Evolutionary conservation across 1,139 yeast species (phyloP).

Genomic region (Spathaspora sp.): DNA sequence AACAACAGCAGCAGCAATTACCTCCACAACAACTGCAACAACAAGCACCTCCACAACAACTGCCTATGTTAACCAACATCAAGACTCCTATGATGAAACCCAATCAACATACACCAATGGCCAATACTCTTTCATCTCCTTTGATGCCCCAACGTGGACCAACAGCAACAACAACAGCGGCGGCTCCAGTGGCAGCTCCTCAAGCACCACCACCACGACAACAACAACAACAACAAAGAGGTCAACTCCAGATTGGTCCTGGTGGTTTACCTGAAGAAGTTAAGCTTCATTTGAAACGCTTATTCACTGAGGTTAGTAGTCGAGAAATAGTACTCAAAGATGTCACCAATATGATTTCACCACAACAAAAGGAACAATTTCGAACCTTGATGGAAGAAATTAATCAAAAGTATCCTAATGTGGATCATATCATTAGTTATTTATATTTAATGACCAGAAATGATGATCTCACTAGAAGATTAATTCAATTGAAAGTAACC

Average conservation of each 20-base stretch:
- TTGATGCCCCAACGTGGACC: conserved; percentile 21
- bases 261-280: conserved; percentile 38
- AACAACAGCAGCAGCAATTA: conserved; percentile 13
- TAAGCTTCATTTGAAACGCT: conserved; percentile 52
- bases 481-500: conserved; percentile 78
- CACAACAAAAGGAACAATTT: conserved; percentile 64
- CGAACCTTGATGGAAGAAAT: conserved; percentile 57
- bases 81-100: conserved; percentile 22
- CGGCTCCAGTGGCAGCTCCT: conserved; percentile 11
- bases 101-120: conserved; percentile 13
- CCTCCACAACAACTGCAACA: conserved; percentile 15
- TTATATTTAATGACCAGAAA: conserved; percentile 74
- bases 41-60: conserved; percentile 18
- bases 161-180: neutral
- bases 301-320: conserved; percentile 67
- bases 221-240: conserved; percentile 17
- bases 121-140: conserved; percentile 18
- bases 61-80: conserved; percentile 24
- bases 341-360: conserved; percentile 57
- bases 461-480: conserved; percentile 69
- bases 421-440: conserved; percentile 75
- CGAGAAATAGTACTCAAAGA: conserved; percentile 68
- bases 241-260: conserved; percentile 7
- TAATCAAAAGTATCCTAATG: conserved; percentile 63
- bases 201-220: conserved; percentile 21